A percentile compares a stretch with the other conserved stretches of the same genome.
Evolutionary conservation across 2,329 filamentous ascomycete genomes (phyloP).

Genomic region (Reticulascus tulasneorum): DNA sequence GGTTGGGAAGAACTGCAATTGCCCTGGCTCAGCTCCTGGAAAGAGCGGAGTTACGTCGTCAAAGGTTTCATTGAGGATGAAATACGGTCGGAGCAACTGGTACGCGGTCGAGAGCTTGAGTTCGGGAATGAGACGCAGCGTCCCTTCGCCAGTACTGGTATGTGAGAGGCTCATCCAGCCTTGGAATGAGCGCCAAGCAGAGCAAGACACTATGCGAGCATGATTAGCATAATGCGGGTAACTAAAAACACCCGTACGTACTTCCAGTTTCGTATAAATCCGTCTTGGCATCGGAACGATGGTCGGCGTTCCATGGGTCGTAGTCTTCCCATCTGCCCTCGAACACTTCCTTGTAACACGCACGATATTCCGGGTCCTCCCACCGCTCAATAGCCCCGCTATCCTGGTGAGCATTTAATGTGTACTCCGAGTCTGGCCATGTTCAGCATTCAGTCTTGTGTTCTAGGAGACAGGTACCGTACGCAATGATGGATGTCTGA

Average conservation of each 20-base stretch:
- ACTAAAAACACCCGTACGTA: no score
- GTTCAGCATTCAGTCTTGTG: no score
- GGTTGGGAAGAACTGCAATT: conserved; percentile 16
- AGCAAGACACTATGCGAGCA: no score
- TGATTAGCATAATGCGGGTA: no score
- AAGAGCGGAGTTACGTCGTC: conserved; percentile 16
- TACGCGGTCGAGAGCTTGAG: conserved; percentile 64
- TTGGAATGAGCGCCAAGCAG: conserved; percentile 67
- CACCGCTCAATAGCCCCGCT: conserved; percentile 54
- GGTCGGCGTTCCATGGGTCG: conserved; percentile 60
- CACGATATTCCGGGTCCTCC: conserved; percentile 51
- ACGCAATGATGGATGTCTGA: conserved; percentile 27
- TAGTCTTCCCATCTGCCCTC: conserved; percentile 63
- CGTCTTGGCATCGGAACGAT: conserved; percentile 17
- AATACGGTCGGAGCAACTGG: conserved; percentile 65
- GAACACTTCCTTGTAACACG: conserved; percentile 58
- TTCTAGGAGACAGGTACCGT: no score
- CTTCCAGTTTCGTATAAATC: conserved; percentile 18
- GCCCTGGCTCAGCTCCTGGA: conserved; percentile 16
- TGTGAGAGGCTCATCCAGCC: conserved; percentile 64
- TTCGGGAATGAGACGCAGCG: conserved; percentile 66
- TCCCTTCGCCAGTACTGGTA: conserved; percentile 62
- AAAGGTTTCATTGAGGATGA: conserved; percentile 33
- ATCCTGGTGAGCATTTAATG: conserved; percentile 52
- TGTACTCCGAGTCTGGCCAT: no score